These are phyloP conservation scores for Juncus effusus DNA, from an alignment of 176 grass and related monocot species.

Conservation along the genomic window DNA sequence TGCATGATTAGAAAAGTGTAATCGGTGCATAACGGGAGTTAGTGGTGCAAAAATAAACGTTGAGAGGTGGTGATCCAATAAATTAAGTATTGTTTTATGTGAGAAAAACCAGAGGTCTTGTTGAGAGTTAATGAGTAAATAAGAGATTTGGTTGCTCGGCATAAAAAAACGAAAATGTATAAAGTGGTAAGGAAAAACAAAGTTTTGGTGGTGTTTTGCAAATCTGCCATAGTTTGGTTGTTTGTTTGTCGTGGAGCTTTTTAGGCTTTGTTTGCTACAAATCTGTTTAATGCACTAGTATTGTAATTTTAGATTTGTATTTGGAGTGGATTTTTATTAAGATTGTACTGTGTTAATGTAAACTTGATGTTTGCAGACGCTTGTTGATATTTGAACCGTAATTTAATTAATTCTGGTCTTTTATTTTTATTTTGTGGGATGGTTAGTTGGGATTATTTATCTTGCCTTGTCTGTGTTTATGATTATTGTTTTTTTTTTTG, in stretches of 20 bases:
- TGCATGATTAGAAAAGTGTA: background rate
- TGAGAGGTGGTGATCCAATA: conserved; percentile 1
- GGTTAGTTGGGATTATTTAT: too few species aligned
- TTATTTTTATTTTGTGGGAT: too few species aligned
- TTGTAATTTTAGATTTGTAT: conserved; percentile 19
- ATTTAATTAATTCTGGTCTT: background rate
- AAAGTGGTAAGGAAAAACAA: background rate
- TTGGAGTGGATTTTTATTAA: conserved; percentile 34
- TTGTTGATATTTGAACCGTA: conserved; percentile 35
- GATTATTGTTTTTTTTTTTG: background rate
- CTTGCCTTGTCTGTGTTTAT: too few species aligned
- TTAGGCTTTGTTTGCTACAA: conserved; percentile 14
- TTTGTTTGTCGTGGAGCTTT: conserved; percentile 18
- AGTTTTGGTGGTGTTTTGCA: conserved; percentile 9
- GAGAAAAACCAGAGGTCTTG: conserved; percentile 11
- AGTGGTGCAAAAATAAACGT: conserved; percentile 17
- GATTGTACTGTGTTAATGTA: conserved; percentile 38
- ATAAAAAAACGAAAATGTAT: conserved; percentile 4
- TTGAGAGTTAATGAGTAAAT: conserved; percentile 1
- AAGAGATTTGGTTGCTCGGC: conserved; percentile 17
- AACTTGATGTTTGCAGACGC: conserved; percentile 52
- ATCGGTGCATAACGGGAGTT: background rate
- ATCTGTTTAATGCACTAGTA: conserved; percentile 33
- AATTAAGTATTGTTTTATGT: conserved; percentile 8
- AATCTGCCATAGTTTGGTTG: conserved; percentile 10